Percentiles rank a stretch among this genome's conserved stretches.
Evolutionary conservation across 176 grass and related monocot genomes (phyloP).

Genomic region (Ampelocalamus luodianensis): DNA sequence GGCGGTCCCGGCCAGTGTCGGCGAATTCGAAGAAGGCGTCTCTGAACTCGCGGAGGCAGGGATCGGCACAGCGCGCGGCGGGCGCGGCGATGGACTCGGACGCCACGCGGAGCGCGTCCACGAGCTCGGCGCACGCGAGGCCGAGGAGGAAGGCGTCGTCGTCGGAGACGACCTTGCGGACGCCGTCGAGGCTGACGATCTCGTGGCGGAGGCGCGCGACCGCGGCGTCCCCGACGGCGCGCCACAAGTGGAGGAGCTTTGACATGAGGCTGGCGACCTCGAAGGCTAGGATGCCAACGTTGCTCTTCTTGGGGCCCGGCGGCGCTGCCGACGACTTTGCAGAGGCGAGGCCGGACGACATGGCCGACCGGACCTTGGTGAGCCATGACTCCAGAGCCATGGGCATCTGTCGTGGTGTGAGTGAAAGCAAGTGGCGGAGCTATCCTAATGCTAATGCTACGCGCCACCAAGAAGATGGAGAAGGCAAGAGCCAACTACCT

Average conservation of each 20-base stretch:
- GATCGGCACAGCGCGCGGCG: constrained; percentile 59
- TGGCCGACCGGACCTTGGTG: constrained; percentile 67
- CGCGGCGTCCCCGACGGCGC: constrained; percentile 59
- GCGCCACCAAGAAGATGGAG: not conserved
- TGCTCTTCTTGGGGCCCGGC: constrained; percentile 2
- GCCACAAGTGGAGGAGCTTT: constrained; percentile 72
- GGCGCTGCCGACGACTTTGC: constrained; percentile 5
- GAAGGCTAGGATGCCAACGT: constrained; percentile 77
- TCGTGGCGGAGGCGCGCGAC: constrained; percentile 63
- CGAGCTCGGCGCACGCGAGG: constrained; percentile 74
- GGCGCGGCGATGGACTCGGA: constrained; percentile 53
- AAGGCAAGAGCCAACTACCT: not conserved
- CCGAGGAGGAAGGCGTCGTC: constrained; percentile 65
- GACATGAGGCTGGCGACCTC: constrained; percentile 78
- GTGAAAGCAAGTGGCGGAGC: not conserved
- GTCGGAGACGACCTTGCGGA: constrained; percentile 82
- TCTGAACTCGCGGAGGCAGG: constrained; percentile 51
- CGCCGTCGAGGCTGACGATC: constrained; percentile 57
- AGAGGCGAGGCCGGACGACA: constrained; percentile 47
- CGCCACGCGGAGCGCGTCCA: constrained; percentile 61
- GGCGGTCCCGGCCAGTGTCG: constrained; percentile 56
- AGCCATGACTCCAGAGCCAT: constrained; percentile 89
- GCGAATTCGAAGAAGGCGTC: constrained; percentile 60
- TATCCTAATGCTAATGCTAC: not conserved
- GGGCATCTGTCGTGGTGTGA: not conserved